Base-by-base conservation (phyloP, 208 protist species). In the Wallacemonas rigidus region DNA sequence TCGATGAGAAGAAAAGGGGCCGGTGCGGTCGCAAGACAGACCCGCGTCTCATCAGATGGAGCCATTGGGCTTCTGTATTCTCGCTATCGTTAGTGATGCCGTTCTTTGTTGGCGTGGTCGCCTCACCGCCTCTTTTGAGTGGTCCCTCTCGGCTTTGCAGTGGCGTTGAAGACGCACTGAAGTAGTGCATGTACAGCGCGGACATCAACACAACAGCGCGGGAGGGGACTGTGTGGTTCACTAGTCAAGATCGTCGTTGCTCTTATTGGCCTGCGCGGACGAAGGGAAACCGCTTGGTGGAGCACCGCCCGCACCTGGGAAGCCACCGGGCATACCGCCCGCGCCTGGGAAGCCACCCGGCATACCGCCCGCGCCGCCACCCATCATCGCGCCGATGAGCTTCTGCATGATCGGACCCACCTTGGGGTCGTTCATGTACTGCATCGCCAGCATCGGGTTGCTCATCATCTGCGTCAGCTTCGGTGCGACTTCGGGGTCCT, bases 351-450 rank as follows among this genome's bases (percentile, higher is more conserved):
- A 77, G n/a, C 72, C 72, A 44, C 61, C 73, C 26, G 83, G 83
- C 74, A 79, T 79, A n/a, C 63, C 70, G 50, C 64, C 71, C 63
- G 79, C 74, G 53, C 71, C 77, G 6, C 77, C 76, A n/a, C 81
- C 83, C 85, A 87, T 89, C 86, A 90, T 86, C 63, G 85, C 88
- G 38, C 79, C 67, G 83, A 93, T 91, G 5, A 95, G 75, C 67
- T 90, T 91, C 69, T 90, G 79, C n/a, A 95, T 76, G 51, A 95
- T 57, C 14, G 85, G 86, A 17, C 85, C 87, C 15, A 91, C 73
- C 72, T 95, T 92, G 4, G 90, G 90, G 69, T 95, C 87, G 67
- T 85, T 77, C 74, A 89, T 83, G 75, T 91, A 78, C 51, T 78
- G 51, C 85, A 92, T 77, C 1, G 80, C 83, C n/a, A 75, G 69